Percentiles rank a stretch among this genome's conserved stretches.
Evolutionary conservation across 495 filamentous ascomycete species (phyloP).

Genomic region (Tuber borchii): DNA sequence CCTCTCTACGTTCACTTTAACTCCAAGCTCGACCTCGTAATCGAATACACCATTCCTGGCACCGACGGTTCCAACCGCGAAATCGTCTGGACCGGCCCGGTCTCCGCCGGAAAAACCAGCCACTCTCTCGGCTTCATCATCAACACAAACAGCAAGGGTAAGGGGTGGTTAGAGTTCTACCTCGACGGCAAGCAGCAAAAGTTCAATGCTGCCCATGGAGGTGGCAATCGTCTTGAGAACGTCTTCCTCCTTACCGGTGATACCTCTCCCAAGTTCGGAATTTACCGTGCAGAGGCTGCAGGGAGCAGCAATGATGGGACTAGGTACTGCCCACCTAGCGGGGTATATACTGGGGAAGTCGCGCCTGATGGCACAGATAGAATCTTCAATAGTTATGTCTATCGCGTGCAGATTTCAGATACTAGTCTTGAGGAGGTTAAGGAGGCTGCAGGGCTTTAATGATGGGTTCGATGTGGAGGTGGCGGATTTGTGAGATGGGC

Average conservation of each 20-base stretch:
- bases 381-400: conserved; percentile 32
- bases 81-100: conserved; percentile 34
- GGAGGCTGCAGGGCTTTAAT: conserved; percentile 32
- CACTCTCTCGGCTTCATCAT: conserved; percentile 39
- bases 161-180: conserved; percentile 35
- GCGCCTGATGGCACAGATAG: conserved; percentile 24
- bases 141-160: conserved; percentile 39
- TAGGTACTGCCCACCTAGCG: conserved; percentile 26
- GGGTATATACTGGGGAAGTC: conserved; percentile 19
- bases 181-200: conserved; percentile 37
- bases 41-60: conserved; percentile 40
- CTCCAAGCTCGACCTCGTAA: conserved; percentile 18
- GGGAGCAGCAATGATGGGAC: conserved; percentile 17
- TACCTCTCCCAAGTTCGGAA: conserved; percentile 42
- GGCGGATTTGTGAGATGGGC: not conserved
- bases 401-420: conserved; percentile 42
- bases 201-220: conserved; percentile 37
- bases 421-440: conserved; percentile 28
- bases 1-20: conserved; percentile 41
- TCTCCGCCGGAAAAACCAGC: conserved; percentile 15
- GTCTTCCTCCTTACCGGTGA: conserved; percentile 39
- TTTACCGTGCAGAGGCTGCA: conserved; percentile 39
- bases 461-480: not conserved
- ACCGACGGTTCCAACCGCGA: conserved; percentile 23
- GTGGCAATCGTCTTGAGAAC: conserved; percentile 28